Base-by-base conservation (phyloP, 208 protist species). In the Endotrypanum monterogeii region DNA sequence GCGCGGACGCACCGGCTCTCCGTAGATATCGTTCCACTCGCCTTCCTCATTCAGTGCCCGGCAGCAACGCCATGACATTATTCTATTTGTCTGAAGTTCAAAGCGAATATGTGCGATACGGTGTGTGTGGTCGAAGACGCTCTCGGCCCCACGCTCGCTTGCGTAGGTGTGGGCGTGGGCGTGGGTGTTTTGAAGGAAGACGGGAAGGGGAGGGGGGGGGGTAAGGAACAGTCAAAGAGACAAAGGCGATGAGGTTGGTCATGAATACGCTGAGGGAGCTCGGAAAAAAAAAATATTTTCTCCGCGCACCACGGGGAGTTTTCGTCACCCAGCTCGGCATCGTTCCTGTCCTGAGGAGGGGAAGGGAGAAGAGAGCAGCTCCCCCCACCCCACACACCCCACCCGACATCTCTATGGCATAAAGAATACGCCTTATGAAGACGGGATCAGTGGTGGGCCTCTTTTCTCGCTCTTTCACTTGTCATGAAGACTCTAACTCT, bases 21-120 rank as follows among this genome's bases (percentile, higher is more conserved):
- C 89, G 65, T 93, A 94, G 37, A 96, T 82, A 76, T 94, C 89
- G 48, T 71, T 75, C 89, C 89, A 96, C 73, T 91, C 82, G 9
- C 90, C 92, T 56, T 91, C 83, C 46, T 62, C 56, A 60, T 69
- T 81, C 46, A 69, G 69, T 56, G 72, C 44, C 0, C 55, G 66
- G 68, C 86, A 90, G 70, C 74, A 90, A 39, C 74, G 41, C 55
- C 82, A 79, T 3, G 74, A 62, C 57, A 62, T 78, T 50, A n/a
- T 5, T n/a, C 63, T 37, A 46, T 35, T 18, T 1, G 32, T 37
- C 16, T 32, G 18, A 30, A 44, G 20, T 23, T 48, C 44, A 41
- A n/a, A 18, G 28, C 2, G 28, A 28, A 7, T 14, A 41, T 23
- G 57, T 62, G 57, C 25, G 37, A 37, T 7, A 5, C 5, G 23